Conservation (phyloP, 345 rosid species). For the Arabis alpina region DNA sequence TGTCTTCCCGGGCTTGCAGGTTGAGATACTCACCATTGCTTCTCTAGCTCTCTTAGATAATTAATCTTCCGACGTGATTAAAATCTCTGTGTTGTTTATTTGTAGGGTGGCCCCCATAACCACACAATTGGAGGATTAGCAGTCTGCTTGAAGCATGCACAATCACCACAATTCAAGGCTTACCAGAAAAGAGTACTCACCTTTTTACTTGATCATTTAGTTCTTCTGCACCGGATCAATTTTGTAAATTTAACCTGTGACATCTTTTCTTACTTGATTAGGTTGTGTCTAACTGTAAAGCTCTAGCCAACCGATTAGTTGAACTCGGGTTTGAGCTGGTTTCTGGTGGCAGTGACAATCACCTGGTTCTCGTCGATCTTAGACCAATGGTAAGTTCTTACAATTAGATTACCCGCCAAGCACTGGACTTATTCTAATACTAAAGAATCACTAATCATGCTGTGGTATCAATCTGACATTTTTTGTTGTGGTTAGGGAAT, state of each 20-base stretch:
- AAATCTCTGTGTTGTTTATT: background rate
- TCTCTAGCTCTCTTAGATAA: conserved; percentile 3
- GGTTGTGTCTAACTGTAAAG: conserved; percentile 83
- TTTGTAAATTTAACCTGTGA: background rate
- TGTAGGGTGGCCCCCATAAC: conserved; percentile 97
- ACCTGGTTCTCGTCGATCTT: conserved; percentile 88
- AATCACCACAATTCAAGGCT: conserved; percentile 67
- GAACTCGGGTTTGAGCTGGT: conserved; percentile 83
- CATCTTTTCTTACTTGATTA: conserved; percentile 33
- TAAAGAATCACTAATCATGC: background rate
- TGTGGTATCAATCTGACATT: background rate
- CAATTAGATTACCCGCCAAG: background rate
- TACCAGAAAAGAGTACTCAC: conserved; percentile 73
- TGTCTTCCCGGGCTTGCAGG: conserved; percentile 96
- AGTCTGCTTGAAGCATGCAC: conserved; percentile 87
- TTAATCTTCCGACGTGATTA: background rate
- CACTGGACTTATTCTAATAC: conserved; percentile 1
- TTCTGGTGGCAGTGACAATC: conserved; percentile 93
- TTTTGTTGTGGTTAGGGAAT: conserved; percentile 56
- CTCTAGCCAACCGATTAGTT: conserved; percentile 69
- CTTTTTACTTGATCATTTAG: background rate
- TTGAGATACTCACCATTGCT: conserved; percentile 32
- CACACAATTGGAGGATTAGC: conserved; percentile 94
- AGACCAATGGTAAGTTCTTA: conserved; percentile 70
- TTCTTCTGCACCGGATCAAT: conserved; percentile 2